These are phyloP conservation scores for Chlorella sp. DNA, from an alignment of 139 green algal genomes.

Conservation along the genomic window DNA sequence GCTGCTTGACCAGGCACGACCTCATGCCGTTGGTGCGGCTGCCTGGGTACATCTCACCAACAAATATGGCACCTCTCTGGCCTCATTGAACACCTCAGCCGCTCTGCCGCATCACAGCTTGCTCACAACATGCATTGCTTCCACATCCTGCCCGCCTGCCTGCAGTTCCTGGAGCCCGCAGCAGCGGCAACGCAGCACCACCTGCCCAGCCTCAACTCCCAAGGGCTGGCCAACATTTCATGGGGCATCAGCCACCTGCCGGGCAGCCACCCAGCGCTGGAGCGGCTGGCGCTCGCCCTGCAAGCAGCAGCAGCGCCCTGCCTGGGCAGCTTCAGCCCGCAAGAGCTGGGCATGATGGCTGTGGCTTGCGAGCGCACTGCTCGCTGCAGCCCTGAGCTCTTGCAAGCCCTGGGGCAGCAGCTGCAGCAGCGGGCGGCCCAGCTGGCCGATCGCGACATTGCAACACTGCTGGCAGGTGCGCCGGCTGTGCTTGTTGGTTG, in stretches of 20 bases:
- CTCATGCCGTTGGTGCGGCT: no score
- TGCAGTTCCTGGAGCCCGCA: not conserved
- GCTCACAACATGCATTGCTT: not conserved
- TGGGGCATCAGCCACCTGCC: conserved; percentile 8
- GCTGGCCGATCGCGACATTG: not conserved
- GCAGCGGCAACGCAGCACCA: not conserved
- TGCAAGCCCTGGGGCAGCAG: not conserved
- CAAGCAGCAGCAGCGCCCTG: not conserved
- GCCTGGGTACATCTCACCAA: no score
- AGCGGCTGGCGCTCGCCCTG: not conserved
- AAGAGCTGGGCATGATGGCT: conserved; percentile 24
- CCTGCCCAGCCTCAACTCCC: conserved; percentile 10
- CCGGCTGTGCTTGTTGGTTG: not conserved
- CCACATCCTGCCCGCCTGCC: not conserved
- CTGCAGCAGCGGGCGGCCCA: not conserved
- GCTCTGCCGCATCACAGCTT: no score
- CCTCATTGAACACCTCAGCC: no score
- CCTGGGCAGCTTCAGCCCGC: not conserved
- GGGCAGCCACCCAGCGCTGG: not conserved
- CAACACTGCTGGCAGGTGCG: not conserved
- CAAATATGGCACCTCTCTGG: no score
- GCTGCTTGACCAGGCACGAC: no score
- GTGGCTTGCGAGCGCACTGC: not conserved
- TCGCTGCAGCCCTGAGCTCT: not conserved
- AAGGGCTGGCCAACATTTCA: conserved; percentile 28